These are phyloP conservation scores for Aureobasidium uvarum DNA, from an alignment of 2,329 filamentous ascomycete genomes.

Conservation along the genomic window DNA sequence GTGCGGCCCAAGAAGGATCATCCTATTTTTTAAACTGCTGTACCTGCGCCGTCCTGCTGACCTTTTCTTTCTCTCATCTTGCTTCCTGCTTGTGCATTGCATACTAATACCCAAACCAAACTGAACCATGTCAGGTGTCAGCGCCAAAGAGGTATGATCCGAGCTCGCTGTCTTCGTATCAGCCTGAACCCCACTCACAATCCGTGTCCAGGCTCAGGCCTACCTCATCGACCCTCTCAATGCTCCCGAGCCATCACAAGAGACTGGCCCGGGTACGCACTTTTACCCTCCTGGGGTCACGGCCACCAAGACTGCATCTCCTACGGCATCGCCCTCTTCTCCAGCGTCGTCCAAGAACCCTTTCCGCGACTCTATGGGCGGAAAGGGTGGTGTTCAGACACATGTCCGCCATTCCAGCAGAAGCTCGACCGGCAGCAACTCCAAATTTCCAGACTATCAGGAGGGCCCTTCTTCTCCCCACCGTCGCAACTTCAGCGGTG, in stretches of 20 bases:
- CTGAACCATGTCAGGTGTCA: slow-evolving; percentile 19
- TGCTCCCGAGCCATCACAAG: slow-evolving; percentile 64
- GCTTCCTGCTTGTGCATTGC: slow-evolving; percentile 1
- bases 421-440: slow-evolving; percentile 55
- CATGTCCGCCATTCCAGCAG: slow-evolving; percentile 34
- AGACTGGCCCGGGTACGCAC: slow-evolving; percentile 63
- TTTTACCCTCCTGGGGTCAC: slow-evolving; percentile 40
- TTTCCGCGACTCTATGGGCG: slow-evolving; percentile 38
- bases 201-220: slow-evolving; percentile 55
- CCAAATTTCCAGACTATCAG: slow-evolving; percentile 51
- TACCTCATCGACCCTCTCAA: slow-evolving; percentile 69
- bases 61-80: slow-evolving; percentile 11
- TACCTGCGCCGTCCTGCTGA: slow-evolving; percentile 20
- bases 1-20: slow-evolving; percentile 14
- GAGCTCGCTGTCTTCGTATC: not conserved
- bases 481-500: slow-evolving; percentile 29
- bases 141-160: slow-evolving; percentile 31
- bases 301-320: slow-evolving; percentile 32
- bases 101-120: not conserved
- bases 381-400: slow-evolving; percentile 23
- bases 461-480: slow-evolving; percentile 38
- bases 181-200: slow-evolving; percentile 22
- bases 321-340: slow-evolving; percentile 36
- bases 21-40: slow-evolving; percentile 11
- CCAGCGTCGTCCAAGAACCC: slow-evolving; percentile 47